Evolutionary conservation across 2,329 filamentous ascomycete genomes (phyloP).

Genomic region (Phyllosticta citriasiana): DNA sequence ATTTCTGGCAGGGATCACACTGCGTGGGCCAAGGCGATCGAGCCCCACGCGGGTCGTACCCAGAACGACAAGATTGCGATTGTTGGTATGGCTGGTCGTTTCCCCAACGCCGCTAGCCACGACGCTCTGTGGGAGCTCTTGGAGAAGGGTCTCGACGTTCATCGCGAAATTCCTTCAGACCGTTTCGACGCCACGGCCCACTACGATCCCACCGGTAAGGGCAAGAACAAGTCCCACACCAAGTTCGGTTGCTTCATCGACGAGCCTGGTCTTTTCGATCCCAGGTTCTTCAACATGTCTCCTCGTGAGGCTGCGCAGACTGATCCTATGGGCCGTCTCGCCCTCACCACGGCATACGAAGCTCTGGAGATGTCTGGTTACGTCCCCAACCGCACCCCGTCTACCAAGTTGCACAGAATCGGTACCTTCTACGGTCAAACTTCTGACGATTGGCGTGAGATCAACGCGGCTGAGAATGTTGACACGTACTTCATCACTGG

Average conservation of each 20-base stretch:
- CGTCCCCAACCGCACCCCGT: conserved; percentile 60
- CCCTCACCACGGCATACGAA: conserved; percentile 68
- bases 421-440: conserved; percentile 68
- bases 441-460: conserved; percentile 67
- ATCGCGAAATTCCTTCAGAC: conserved; percentile 56
- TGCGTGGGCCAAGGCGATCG: conserved; percentile 29
- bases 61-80: conserved; percentile 68
- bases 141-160: conserved; percentile 64
- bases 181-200: conserved; percentile 66
- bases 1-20: conserved; percentile 35
- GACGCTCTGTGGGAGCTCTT: conserved; percentile 68
- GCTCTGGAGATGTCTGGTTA: conserved; percentile 74
- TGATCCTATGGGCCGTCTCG: conserved; percentile 71
- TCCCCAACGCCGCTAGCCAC: conserved; percentile 61
- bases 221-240: conserved; percentile 66
- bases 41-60: conserved; percentile 29
- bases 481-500: conserved; percentile 60
- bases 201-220: conserved; percentile 60
- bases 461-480: conserved; percentile 62
- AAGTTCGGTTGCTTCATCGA: conserved; percentile 69
- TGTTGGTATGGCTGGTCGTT: conserved; percentile 71
- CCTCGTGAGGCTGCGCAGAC: conserved; percentile 70
- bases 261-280: conserved; percentile 67
- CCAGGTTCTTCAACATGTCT: conserved; percentile 82
- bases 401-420: conserved; percentile 53